Evolutionary conservation across 2,329 filamentous ascomycete genomes (phyloP).

Genomic region (Aquanectria penicillioides): DNA sequence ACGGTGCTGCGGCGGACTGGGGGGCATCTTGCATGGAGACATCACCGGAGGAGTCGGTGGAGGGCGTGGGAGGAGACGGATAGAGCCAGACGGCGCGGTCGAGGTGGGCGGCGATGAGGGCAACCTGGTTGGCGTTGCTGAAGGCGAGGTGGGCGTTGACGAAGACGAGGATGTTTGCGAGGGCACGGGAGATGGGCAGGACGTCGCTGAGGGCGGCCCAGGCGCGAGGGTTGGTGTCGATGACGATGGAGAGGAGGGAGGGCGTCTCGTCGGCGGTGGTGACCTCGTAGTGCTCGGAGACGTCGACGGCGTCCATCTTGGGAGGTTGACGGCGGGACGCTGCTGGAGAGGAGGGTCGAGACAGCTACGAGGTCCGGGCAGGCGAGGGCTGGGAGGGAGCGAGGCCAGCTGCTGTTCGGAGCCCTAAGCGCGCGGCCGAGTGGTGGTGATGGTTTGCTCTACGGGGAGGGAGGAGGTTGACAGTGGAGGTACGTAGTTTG

Average conservation of each 20-base stretch:
- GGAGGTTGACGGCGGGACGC: conserved; percentile 21
- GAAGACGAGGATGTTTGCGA: conserved; percentile 93
- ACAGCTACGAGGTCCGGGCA: conserved; percentile 47
- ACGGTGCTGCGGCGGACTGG: conserved; percentile 46
- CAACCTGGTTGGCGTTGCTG: conserved; percentile 92
- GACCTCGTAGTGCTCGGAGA: conserved; percentile 69
- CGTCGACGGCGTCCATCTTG: conserved; percentile 65
- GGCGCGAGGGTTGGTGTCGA: conserved; percentile 96
- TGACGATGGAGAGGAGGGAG: conserved; percentile 87
- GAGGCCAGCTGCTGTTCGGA: neutral
- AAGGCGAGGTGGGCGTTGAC: conserved; percentile 96
- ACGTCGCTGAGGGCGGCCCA: conserved; percentile 82
- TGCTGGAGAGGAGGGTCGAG: conserved; percentile 27
- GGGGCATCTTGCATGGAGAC: conserved; percentile 65
- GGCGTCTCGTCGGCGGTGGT: conserved; percentile 68
- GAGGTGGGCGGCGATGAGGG: conserved; percentile 88
- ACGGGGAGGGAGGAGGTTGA: neutral
- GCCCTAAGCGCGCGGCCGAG: too few species aligned
- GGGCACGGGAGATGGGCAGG: conserved; percentile 82
- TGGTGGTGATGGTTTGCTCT: neutral
- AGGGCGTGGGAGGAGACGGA: conserved; percentile 60
- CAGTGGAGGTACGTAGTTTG: neutral
- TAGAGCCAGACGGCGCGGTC: conserved; percentile 92
- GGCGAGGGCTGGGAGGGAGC: neutral
- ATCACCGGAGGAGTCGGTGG: conserved; percentile 57